phyloP scores from a whole-genome alignment of 1,284 basidiomycete genomes.

The Leccinum laetum region DNA sequence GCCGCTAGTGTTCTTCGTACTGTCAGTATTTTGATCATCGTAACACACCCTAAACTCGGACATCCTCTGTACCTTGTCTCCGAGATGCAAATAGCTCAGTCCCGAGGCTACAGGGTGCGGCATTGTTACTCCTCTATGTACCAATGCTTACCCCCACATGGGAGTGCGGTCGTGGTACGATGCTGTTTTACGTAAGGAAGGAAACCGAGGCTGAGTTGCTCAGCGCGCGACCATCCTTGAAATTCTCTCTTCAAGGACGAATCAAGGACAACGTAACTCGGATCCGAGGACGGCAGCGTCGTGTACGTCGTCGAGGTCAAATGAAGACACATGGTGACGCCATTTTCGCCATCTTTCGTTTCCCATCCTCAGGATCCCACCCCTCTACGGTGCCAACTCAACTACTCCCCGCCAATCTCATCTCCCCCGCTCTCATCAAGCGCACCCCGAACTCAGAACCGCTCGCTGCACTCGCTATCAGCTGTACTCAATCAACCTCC shows the following conservation, averaged over 20 bases:
- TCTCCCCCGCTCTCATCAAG: not conserved
- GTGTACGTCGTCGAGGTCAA: too few relatives aligned
- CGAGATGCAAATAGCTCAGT: too few relatives aligned
- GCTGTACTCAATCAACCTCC: not conserved
- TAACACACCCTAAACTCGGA: too few relatives aligned
- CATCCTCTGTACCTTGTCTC: slow-evolving; percentile 13
- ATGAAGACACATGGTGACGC: too few relatives aligned
- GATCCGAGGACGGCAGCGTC: not conserved
- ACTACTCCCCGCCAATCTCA: not conserved
- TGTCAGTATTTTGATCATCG: too few relatives aligned
- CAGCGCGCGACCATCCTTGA: not conserved
- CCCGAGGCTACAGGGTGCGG: too few relatives aligned
- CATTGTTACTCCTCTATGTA: too few relatives aligned
- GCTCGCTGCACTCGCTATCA: not conserved
- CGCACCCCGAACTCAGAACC: not conserved
- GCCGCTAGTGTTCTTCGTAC: too few relatives aligned
- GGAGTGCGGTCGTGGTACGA: too few relatives aligned
- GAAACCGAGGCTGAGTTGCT: too few relatives aligned
- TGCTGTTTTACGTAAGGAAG: too few relatives aligned
- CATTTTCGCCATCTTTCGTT: not conserved
- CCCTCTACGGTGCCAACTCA: not conserved
- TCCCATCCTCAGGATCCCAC: not conserved
- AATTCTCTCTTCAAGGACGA: not conserved
- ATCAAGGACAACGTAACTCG: not conserved
- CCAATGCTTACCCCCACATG: too few relatives aligned